Evolutionary conservation across 371 early-diverging fungal genomes (phyloP), one percentile per base, ranked within the genome.

Genomic region (Nematocida homosporus): DNA sequence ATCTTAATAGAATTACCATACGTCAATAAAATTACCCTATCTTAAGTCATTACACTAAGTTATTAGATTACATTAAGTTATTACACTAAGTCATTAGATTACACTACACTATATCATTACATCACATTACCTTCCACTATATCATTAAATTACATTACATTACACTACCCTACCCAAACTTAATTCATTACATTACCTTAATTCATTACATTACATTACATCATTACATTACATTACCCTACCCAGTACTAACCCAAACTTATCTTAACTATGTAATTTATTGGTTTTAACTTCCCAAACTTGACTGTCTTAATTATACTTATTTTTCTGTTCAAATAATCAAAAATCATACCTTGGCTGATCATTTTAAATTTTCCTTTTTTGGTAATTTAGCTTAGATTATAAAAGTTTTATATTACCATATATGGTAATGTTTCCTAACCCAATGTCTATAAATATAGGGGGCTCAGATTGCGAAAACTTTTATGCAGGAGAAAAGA

Each of bases 401-500:
- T n/a, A n/a, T n/a, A n/a, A n/a, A n/a, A n/a, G n/a, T n/a, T n/a
- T n/a, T n/a, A n/a, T 16, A 44, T 16, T 44, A 16, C 16, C 23
- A 44, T 44, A 44, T 44, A 16, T 44, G 29, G 8, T 53, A 13
- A 53, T 53, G 8, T 10, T 34, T 53, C 29, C 54, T 53, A 40
- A 57, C 5, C 18, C n/a, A 35, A 38, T 29, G 5, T 32, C 42
- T 25, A 6, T 32, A 10, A 40, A 57, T 35, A 57, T 32, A 57
- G 13, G 23, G 59, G 42, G 25, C 10, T 32, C 13, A 23, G 13
- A 10, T 23, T 34, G 25, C 37, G 50, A 63, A 42, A 8, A n/a
- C 35, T 63, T 38, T 63, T 42, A 63, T 63, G 63, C 23, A 44
- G 32, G 13, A 8, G 18, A 38, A 37, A 40, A n/a, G 3, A n/a